Conservation (phyloP, 2,329 filamentous ascomycete genomes). For the Tolypocladium ophioglossoides region DNA sequence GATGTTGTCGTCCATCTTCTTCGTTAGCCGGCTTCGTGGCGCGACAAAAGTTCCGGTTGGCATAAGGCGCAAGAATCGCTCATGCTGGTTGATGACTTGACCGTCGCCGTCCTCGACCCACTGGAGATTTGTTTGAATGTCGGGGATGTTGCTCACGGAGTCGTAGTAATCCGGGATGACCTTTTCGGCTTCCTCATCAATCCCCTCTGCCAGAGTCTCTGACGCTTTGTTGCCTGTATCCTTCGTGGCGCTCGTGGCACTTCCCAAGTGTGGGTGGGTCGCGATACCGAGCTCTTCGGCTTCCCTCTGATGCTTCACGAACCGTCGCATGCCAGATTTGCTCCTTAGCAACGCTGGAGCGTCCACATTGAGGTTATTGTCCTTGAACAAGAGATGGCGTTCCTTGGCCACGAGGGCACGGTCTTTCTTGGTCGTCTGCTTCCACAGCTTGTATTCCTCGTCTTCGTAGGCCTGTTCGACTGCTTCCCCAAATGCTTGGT, state of each 20-base stretch:
- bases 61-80: constrained; percentile 72
- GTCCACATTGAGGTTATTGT: constrained; percentile 73
- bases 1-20: constrained; percentile 83
- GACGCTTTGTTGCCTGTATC: constrained; percentile 35
- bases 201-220: constrained; percentile 88
- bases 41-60: constrained; percentile 66
- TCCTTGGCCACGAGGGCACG: constrained; percentile 79
- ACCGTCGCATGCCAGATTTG: constrained; percentile 83
- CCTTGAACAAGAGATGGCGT: constrained; percentile 75
- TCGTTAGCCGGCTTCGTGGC: constrained; percentile 61
- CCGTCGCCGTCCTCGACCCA: constrained; percentile 90
- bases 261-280: constrained; percentile 27
- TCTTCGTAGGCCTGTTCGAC: constrained; percentile 75
- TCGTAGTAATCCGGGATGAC: constrained; percentile 94
- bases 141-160: constrained; percentile 72
- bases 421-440: constrained; percentile 96
- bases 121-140: constrained; percentile 64
- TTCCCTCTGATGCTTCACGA: constrained; percentile 68
- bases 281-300: constrained; percentile 40
- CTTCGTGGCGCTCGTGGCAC: constrained; percentile 28
- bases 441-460: constrained; percentile 97
- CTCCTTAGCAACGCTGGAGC: constrained; percentile 78
- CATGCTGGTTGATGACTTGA: constrained; percentile 76
- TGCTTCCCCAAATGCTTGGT: constrained; percentile 53
- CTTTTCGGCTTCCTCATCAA: constrained; percentile 76